phyloP scores from a whole-genome alignment of 176 grass and related monocot species.

The Neostapfia colusana region DNA sequence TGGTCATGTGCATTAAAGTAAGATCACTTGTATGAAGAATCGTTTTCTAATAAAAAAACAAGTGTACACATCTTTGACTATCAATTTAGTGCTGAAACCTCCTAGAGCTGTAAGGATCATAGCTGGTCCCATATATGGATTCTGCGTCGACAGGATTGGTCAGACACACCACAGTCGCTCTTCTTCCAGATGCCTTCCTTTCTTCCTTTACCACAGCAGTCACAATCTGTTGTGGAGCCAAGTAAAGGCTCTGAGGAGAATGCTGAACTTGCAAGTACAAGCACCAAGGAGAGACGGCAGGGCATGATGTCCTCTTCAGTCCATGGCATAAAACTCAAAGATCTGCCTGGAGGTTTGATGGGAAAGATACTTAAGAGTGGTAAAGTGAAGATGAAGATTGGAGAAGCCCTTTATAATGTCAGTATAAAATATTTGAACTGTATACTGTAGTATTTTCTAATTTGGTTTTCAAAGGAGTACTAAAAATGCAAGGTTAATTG shows the following conservation, averaged over 20 bases:
- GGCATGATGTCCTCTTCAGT: constrained; percentile 3
- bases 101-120: neutral
- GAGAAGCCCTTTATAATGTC: constrained; percentile 70
- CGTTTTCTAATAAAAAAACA: neutral
- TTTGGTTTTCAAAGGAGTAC: neutral
- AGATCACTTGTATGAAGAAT: neutral
- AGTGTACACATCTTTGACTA: neutral
- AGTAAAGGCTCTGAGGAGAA: neutral
- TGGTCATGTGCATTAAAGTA: constrained; percentile 3
- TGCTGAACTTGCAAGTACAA: constrained; percentile 26
- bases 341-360: constrained; percentile 64
- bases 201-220: constrained; percentile 50
- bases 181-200: constrained; percentile 50
- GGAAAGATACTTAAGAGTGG: constrained; percentile 77
- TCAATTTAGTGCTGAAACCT: neutral
- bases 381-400: constrained; percentile 88
- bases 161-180: constrained; percentile 38
- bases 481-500: neutral
- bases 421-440: constrained; percentile 32
- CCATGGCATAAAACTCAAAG: constrained; percentile 52
- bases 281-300: neutral
- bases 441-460: neutral
- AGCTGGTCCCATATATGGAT: constrained; percentile 14
- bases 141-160: constrained; percentile 45
- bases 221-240: constrained; percentile 6